Evolutionary conservation across 495 filamentous ascomycete genomes (phyloP).

Genomic region (Talaromyces wortmannii): DNA sequence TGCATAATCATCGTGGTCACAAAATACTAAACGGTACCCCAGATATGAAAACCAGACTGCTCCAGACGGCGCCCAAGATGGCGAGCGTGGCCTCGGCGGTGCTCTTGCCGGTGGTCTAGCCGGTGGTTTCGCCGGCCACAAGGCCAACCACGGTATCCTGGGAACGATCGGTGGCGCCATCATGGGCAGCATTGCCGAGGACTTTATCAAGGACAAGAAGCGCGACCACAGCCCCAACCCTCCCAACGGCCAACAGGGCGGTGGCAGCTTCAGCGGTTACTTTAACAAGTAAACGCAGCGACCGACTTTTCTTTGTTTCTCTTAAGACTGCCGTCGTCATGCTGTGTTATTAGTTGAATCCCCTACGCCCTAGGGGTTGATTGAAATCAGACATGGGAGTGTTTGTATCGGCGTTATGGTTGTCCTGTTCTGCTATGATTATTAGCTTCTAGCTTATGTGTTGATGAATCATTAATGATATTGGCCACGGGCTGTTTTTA

Average conservation of each 20-base stretch:
- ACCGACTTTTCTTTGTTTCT: conserved; percentile 4
- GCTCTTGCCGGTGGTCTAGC: conserved; percentile 39
- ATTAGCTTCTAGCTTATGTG: neutral
- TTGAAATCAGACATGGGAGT: neutral
- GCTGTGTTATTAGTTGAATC: conserved; percentile 3
- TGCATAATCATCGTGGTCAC: neutral
- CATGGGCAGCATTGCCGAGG: conserved; percentile 38
- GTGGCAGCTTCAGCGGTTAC: conserved; percentile 31
- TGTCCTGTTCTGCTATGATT: neutral
- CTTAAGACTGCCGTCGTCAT: conserved; percentile 3
- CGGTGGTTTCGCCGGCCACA: conserved; percentile 41
- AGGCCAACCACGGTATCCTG: conserved; percentile 43
- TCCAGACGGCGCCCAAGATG: conserved; percentile 34
- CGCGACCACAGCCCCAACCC: conserved; percentile 13
- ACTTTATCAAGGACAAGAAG: conserved; percentile 38
- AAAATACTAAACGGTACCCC: neutral
- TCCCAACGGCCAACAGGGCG: conserved; percentile 13
- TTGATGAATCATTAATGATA: no score
- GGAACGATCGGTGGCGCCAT: conserved; percentile 44
- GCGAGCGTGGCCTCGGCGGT: conserved; percentile 41
- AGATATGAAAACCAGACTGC: conserved; percentile 15
- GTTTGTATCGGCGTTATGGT: neutral
- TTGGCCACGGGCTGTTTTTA: no score
- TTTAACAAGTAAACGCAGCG: conserved; percentile 32
- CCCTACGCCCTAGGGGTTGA: no score